Conservation (phyloP, 2,329 filamentous ascomycete species). For the Fusarium sp. region DNA sequence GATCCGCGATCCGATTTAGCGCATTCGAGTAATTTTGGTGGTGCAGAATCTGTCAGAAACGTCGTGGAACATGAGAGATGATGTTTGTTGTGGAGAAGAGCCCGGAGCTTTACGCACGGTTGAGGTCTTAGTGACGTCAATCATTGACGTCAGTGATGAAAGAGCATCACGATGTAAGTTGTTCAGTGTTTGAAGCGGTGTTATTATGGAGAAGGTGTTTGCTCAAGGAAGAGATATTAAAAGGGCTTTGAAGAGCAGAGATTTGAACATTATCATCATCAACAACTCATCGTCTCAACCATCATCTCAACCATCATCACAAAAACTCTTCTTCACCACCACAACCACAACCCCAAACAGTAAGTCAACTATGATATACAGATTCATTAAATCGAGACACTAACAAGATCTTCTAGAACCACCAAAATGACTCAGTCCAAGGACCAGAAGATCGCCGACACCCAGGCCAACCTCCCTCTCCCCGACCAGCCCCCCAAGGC, state of each 20-base stretch:
- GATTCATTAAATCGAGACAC: background rate
- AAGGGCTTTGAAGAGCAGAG: slow-evolving; percentile 17
- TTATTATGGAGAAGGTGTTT: slow-evolving; percentile 10
- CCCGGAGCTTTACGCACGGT: slow-evolving; percentile 37
- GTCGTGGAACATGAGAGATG: slow-evolving; percentile 9
- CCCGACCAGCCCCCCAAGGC: slow-evolving; percentile 82
- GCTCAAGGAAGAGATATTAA: slow-evolving; percentile 24
- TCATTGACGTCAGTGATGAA: slow-evolving; percentile 46
- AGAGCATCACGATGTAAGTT: slow-evolving; percentile 30
- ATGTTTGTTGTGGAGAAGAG: slow-evolving; percentile 37
- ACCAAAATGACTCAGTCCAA: slow-evolving; percentile 66
- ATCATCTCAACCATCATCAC: slow-evolving; percentile 5
- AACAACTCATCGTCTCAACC: background rate
- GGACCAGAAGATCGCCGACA: slow-evolving; percentile 75
- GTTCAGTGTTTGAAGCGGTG: background rate
- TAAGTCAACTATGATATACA: background rate
- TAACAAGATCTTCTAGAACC: slow-evolving; percentile 2
- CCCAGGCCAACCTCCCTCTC: slow-evolving; percentile 81
- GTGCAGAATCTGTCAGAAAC: slow-evolving; percentile 32
- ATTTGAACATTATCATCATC: slow-evolving; percentile 2
- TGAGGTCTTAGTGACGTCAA: slow-evolving; percentile 45
- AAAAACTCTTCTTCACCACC: slow-evolving; percentile 6
- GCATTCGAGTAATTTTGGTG: slow-evolving; percentile 9
- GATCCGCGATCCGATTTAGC: slow-evolving; percentile 25
- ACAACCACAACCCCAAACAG: slow-evolving; percentile 21